phyloP scores from a whole-genome alignment of 495 filamentous ascomycete genomes.

The Hypoxylon trugodes region DNA sequence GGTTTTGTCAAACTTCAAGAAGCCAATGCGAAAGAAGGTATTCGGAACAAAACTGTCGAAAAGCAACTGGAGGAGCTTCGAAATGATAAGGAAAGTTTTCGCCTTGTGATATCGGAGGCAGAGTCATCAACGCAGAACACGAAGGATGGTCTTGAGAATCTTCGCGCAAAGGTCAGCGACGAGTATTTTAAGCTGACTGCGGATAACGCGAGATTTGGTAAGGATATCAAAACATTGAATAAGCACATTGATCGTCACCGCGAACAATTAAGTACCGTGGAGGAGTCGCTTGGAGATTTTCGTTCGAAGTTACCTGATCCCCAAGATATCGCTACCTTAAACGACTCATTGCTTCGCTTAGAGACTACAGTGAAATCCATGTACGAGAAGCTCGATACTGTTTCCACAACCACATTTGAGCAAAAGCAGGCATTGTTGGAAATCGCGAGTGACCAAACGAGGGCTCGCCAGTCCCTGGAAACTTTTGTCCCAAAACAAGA shows the following conservation, averaged over 20 bases:
- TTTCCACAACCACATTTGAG: slow-evolving; percentile 1
- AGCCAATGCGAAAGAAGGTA: slow-evolving; percentile 2
- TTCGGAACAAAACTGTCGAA: slow-evolving; percentile 22
- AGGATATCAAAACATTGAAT: slow-evolving; percentile 28
- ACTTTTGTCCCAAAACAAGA: slow-evolving; percentile 28
- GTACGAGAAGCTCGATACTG: slow-evolving; percentile 23
- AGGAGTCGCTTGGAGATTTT: slow-evolving; percentile 5
- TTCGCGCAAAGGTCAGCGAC: slow-evolving; percentile 29
- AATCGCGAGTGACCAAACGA: slow-evolving; percentile 1
- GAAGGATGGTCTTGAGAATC: slow-evolving; percentile 21
- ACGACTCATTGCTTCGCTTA: slow-evolving; percentile 20
- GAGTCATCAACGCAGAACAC: slow-evolving; percentile 7
- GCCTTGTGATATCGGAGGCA: slow-evolving; percentile 19
- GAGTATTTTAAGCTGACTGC: slow-evolving; percentile 29
- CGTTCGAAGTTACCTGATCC: slow-evolving; percentile 5
- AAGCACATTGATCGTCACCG: slow-evolving; percentile 21
- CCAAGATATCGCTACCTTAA: slow-evolving; percentile 19
- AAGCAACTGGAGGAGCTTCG: slow-evolving; percentile 29
- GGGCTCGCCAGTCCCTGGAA: slow-evolving; percentile 17
- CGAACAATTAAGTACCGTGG: slow-evolving; percentile 12
- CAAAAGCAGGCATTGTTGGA: slow-evolving; percentile 17
- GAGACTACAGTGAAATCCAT: slow-evolving; percentile 27
- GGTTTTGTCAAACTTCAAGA: slow-evolving; percentile 24
- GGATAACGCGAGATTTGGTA: slow-evolving; percentile 30
- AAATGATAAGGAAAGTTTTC: slow-evolving; percentile 25